Evolutionary conservation across 2,329 filamentous ascomycete genomes (phyloP), one percentile per base, ranked within the genome.

Genomic region (Akanthomyces lecanii): DNA sequence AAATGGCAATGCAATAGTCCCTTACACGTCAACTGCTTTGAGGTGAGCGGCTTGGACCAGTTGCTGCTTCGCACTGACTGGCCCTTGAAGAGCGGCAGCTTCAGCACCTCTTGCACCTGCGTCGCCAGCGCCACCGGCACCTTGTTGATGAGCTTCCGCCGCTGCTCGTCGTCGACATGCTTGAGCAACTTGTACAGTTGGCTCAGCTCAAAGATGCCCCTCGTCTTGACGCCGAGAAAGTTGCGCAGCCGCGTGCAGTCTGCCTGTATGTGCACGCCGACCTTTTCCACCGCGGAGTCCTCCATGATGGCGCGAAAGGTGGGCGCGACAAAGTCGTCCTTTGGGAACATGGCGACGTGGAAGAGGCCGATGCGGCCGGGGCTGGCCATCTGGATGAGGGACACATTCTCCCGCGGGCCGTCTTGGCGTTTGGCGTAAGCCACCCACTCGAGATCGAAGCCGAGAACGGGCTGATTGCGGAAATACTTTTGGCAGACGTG

Each of bases 391-490:
- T 97, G 94, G 50, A 97, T 88, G 44, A 97, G 75, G 0, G 90
- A 93, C 7, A 96, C 84, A 65, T 92, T 91, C 58, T 82, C 79
- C 66, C 89, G 88, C 4, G 87, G 76, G 3, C 81, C 79, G 2
- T 80, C 72, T 8, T 66, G 69, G 23, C 72, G 79, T 6, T 71
- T 77, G 0, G 85, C 80, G 6, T 82, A 77, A 1, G 79, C 67
- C 59, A 85, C 81, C 93, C 94, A 97, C 77, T 97, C 94, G 65
- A 97, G 82, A 70, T 97, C 93, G 65, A 97, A 92, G 0, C 93
- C 93, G n/a, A 97, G 73, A 2, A 96, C 75, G 45, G 85, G 79
- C 69, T 95, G 86, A 30, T 82, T 67, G 45, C 87, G 71, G 68
- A 97, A 97, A 63, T 89, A 81, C 63, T 83, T 74, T 64, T 85